Evolutionary conservation across 805 yeast genomes (phyloP).

Genomic region (Clavispora asparagi): DNA sequence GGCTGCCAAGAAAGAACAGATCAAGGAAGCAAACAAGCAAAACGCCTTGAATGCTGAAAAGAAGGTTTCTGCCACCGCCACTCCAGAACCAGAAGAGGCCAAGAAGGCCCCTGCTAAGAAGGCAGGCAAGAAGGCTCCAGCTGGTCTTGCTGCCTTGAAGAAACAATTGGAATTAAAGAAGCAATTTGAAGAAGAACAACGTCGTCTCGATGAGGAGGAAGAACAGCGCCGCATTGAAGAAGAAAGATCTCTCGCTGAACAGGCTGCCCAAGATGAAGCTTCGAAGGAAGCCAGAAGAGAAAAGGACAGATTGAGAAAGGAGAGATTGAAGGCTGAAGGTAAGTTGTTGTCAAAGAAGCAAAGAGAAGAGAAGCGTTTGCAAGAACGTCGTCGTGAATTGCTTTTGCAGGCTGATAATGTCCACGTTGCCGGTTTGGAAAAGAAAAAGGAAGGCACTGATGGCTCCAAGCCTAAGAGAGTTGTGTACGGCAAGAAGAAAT

Average conservation of each 20-base stretch:
- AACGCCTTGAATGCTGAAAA: constrained; percentile 29
- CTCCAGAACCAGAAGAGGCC: constrained; percentile 34
- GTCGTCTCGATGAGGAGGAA: constrained; percentile 67
- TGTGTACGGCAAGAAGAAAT: constrained; percentile 70
- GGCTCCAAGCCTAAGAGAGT: constrained; percentile 55
- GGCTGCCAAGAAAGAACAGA: constrained; percentile 54
- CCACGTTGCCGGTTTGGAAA: constrained; percentile 66
- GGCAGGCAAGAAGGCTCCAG: constrained; percentile 77
- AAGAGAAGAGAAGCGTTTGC: constrained; percentile 81
- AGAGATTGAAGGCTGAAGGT: constrained; percentile 94
- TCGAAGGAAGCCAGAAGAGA: constrained; percentile 69
- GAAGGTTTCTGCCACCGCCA: constrained; percentile 18
- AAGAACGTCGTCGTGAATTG: constrained; percentile 86
- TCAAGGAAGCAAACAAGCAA: constrained; percentile 43
- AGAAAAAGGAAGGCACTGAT: constrained; percentile 16
- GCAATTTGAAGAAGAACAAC: constrained; percentile 81
- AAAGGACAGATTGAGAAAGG: constrained; percentile 79
- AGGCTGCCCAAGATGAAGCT: constrained; percentile 61
- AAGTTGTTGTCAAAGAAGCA: constrained; percentile 90
- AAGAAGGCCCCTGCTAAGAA: constrained; percentile 39
- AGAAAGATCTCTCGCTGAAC: constrained; percentile 47
- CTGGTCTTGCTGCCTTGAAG: constrained; percentile 87
- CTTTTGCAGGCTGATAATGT: constrained; percentile 71
- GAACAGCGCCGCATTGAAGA: constrained; percentile 45
- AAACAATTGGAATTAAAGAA: constrained; percentile 85